Conservation (phyloP, 768 basidiomycete genomes). For the Naganishia vishniacii region DNA sequence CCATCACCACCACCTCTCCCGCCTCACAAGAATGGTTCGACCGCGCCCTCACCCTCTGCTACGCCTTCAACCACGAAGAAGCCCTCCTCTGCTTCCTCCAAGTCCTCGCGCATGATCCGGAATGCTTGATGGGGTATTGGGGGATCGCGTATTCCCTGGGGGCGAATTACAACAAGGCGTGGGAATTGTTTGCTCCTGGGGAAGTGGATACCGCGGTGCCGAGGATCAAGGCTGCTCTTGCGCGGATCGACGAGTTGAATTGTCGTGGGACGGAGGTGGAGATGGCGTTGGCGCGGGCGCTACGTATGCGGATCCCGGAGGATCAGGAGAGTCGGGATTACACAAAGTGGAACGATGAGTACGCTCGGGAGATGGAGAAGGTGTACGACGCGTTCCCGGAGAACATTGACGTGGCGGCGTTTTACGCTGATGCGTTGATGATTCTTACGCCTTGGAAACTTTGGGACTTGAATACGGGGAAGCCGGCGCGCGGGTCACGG, state of each 20-base stretch:
- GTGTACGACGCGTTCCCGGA: conserved; percentile 29
- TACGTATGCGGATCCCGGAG: conserved; percentile 28
- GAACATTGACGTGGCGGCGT: conserved; percentile 35
- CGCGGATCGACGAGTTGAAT: not conserved
- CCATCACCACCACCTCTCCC: conserved; percentile 28
- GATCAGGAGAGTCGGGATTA: conserved; percentile 29
- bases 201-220: conserved; percentile 26
- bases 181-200: conserved; percentile 30
- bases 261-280: conserved; percentile 26
- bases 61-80: conserved; percentile 39
- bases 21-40: conserved; percentile 40
- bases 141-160: conserved; percentile 37
- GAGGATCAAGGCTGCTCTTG: conserved; percentile 23
- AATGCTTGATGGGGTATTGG: conserved; percentile 37
- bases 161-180: conserved; percentile 41
- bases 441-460: conserved; percentile 36
- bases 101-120: conserved; percentile 31
- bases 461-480: conserved; percentile 39
- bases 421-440: conserved; percentile 41
- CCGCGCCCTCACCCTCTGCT: conserved; percentile 35
- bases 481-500: conserved; percentile 26
- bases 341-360: conserved; percentile 27
- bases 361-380: conserved; percentile 32
- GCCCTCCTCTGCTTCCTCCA: conserved; percentile 34
- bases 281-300: conserved; percentile 27